phyloP scores from a whole-genome alignment of 1,284 basidiomycete genomes.

The Trametes pubescens region DNA sequence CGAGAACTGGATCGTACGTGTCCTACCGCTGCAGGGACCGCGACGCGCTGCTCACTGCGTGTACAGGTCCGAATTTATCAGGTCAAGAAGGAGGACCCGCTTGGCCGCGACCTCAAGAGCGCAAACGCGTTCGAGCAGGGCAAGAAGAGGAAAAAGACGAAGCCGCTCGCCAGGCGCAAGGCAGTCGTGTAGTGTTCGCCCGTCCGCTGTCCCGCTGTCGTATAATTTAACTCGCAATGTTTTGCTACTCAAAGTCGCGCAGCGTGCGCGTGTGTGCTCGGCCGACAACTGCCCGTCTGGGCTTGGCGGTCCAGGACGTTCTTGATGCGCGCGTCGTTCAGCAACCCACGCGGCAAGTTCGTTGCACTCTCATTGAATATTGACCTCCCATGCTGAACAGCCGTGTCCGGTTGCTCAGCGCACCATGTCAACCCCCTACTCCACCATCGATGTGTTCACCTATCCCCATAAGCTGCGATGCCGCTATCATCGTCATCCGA shows the following conservation, averaged over 20 bases:
- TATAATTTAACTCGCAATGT: conserved; percentile 17
- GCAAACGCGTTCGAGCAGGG: conserved; percentile 89
- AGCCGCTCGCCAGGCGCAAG: conserved; percentile 67
- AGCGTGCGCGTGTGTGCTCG: neutral
- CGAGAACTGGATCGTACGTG: conserved; percentile 95
- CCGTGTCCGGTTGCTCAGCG: no score
- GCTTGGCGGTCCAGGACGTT: neutral
- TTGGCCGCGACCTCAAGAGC: conserved; percentile 88
- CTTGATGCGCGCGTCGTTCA: no score
- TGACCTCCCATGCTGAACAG: no score
- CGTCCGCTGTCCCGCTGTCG: conserved; percentile 2
- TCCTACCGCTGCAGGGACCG: neutral
- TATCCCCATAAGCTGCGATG: no score
- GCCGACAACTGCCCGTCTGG: neutral
- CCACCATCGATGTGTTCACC: no score
- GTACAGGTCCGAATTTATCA: conserved; percentile 89
- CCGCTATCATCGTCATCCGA: no score
- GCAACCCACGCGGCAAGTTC: neutral
- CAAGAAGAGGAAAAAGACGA: conserved; percentile 85
- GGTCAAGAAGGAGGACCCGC: conserved; percentile 93
- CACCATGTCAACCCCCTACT: no score
- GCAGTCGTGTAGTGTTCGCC: conserved; percentile 47
- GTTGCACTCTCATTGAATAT: neutral
- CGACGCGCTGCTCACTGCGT: conserved; percentile 10
- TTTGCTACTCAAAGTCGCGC: neutral